Conservation (phyloP, 2,329 filamentous ascomycete species). For the Colletotrichum paranaense region DNA sequence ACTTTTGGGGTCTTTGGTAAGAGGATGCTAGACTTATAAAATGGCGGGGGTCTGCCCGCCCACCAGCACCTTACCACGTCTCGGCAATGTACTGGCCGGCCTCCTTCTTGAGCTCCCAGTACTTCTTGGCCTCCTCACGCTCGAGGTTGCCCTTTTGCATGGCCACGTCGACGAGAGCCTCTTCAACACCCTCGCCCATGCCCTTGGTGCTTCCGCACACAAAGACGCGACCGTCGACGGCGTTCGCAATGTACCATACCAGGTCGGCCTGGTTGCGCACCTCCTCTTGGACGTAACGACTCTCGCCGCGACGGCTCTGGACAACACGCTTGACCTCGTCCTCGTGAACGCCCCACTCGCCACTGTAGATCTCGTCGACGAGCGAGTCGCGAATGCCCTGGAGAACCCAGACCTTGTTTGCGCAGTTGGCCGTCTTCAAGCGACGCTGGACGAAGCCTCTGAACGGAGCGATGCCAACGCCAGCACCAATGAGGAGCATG, state of each 20-base stretch:
- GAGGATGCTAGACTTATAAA: not conserved
- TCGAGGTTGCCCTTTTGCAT: constrained; percentile 93
- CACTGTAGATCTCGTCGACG: constrained; percentile 95
- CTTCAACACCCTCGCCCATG: constrained; percentile 97
- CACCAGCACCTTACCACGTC: constrained; percentile 63
- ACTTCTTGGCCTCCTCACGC: constrained; percentile 82
- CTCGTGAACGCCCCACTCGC: constrained; percentile 95
- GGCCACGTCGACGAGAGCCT: constrained; percentile 87
- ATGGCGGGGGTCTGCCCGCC: not conserved
- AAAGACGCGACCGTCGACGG: constrained; percentile 94
- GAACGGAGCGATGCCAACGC: constrained; percentile 97
- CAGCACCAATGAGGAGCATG: constrained; percentile 97
- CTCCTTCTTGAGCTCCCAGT: constrained; percentile 93
- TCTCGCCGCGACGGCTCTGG: constrained; percentile 79
- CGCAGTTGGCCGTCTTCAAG: constrained; percentile 93
- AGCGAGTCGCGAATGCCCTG: constrained; percentile 95
- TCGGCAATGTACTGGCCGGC: constrained; percentile 95
- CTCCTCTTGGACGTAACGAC: constrained; percentile 96
- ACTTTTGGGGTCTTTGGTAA: not conserved
- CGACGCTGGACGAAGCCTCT: constrained; percentile 96
- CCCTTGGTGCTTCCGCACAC: constrained; percentile 95
- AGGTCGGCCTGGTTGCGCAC: constrained; percentile 90
- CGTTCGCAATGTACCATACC: constrained; percentile 98
- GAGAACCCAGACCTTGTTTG: constrained; percentile 97
- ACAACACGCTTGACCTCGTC: constrained; percentile 86